Conservation (phyloP, 108 stramenopile species). For the Ochromonas danica region DNA sequence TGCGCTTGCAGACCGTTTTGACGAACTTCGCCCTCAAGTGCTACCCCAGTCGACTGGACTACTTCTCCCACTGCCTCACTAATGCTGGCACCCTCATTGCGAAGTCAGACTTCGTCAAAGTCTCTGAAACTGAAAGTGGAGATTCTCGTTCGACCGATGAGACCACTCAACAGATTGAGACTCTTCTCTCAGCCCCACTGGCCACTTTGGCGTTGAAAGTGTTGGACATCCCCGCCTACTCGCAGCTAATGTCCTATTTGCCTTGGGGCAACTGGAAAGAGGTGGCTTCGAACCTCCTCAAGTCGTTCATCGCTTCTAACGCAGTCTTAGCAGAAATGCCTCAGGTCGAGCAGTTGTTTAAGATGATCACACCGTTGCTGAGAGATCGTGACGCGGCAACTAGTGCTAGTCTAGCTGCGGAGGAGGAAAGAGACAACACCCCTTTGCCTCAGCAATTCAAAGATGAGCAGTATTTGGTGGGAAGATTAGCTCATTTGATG, state of each 20-base stretch:
- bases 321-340: slow-evolving; percentile 39
- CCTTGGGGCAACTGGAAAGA: slow-evolving; percentile 80
- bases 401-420: slow-evolving; percentile 32
- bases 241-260: slow-evolving; percentile 74
- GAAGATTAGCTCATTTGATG: slow-evolving; percentile 80
- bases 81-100: slow-evolving; percentile 66
- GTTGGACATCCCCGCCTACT: slow-evolving; percentile 72
- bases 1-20: slow-evolving; percentile 84
- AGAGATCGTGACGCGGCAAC: slow-evolving; percentile 58
- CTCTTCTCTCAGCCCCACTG: slow-evolving; percentile 78
- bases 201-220: slow-evolving; percentile 67
- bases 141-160: slow-evolving; percentile 55
- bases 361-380: slow-evolving; percentile 80
- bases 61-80: slow-evolving; percentile 74
- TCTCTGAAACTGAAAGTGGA: not conserved
- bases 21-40: slow-evolving; percentile 83
- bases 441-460: slow-evolving; percentile 38
- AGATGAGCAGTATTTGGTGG: slow-evolving; percentile 78
- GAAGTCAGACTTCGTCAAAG: slow-evolving; percentile 26
- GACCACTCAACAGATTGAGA: slow-evolving; percentile 77
- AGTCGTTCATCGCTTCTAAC: slow-evolving; percentile 49
- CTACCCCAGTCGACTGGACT: slow-evolving; percentile 81
- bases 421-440: slow-evolving; percentile 30
- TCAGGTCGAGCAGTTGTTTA: slow-evolving; percentile 73
- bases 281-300: slow-evolving; percentile 71